Evolutionary conservation across 768 basidiomycete genomes (phyloP).

Genomic region (Mycena haematopus): DNA sequence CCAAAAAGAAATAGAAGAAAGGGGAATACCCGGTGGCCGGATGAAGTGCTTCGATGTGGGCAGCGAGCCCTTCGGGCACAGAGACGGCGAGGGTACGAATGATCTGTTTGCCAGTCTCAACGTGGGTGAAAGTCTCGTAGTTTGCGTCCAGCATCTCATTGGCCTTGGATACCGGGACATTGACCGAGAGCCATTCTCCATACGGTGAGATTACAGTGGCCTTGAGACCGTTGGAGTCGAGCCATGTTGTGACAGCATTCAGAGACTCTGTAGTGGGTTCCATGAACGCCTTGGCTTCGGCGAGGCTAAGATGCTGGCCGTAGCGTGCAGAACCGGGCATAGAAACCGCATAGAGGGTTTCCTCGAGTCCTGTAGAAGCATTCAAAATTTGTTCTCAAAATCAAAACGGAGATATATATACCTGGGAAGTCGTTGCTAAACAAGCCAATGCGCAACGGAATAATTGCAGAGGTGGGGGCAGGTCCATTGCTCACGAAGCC

Average conservation of each 20-base stretch:
- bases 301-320: slow-evolving; percentile 47
- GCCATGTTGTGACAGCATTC: slow-evolving; percentile 49
- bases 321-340: slow-evolving; percentile 42
- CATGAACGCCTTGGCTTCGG: slow-evolving; percentile 55
- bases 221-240: slow-evolving; percentile 44
- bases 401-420: background rate
- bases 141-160: slow-evolving; percentile 42
- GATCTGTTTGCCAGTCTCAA: slow-evolving; percentile 33
- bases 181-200: slow-evolving; percentile 45
- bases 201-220: slow-evolving; percentile 42
- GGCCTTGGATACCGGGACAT: slow-evolving; percentile 40
- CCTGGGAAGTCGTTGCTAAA: slow-evolving; percentile 40
- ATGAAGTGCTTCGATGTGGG: slow-evolving; percentile 41
- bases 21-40: no score
- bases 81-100: slow-evolving; percentile 47
- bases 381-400: slow-evolving; percentile 11
- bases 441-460: slow-evolving; percentile 39
- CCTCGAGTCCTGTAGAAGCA: slow-evolving; percentile 39
- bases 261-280: slow-evolving; percentile 31
- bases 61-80: slow-evolving; percentile 39
- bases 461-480: slow-evolving; percentile 27
- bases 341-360: slow-evolving; percentile 42
- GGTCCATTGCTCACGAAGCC: slow-evolving; percentile 28
- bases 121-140: slow-evolving; percentile 45
- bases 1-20: no score